Percentiles rank a stretch among this genome's conserved stretches.
Evolutionary conservation across 2,329 filamentous ascomycete genomes (phyloP).

Genomic region (Neurospora crassa): DNA sequence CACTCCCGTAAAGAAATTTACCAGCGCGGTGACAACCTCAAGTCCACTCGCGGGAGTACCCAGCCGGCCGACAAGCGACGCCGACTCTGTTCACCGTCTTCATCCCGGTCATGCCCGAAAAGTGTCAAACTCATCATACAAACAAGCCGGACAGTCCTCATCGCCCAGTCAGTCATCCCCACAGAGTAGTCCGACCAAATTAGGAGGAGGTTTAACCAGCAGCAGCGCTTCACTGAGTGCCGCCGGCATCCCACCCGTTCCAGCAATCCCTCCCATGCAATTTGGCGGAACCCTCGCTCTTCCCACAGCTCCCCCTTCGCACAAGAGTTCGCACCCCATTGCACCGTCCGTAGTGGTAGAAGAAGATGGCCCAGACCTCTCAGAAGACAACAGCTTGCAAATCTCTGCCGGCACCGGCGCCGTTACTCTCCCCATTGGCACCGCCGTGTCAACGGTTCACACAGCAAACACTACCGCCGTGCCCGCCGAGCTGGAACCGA

Average conservation of each 20-base stretch:
- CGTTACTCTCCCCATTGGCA: not conserved
- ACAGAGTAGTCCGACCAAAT: not conserved
- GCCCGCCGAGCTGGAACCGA: conserved; percentile 22
- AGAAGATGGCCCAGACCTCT: conserved; percentile 4
- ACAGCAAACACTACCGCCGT: not conserved
- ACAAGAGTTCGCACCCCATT: conserved; percentile 2
- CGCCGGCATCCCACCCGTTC: conserved; percentile 18
- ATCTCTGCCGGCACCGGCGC: not conserved
- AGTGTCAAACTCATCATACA: conserved; percentile 8
- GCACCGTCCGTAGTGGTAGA: conserved; percentile 2
- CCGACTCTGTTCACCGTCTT: conserved; percentile 16
- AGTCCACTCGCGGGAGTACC: not conserved
- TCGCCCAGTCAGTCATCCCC: conserved; percentile 12
- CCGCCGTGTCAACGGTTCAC: not conserved
- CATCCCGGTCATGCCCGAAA: conserved; percentile 18
- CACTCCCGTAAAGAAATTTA: conserved; percentile 18
- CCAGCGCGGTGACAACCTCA: conserved; percentile 4
- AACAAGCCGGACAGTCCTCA: conserved; percentile 6
- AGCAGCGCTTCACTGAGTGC: conserved; percentile 6
- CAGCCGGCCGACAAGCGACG: conserved; percentile 9
- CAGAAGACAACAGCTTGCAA: not conserved
- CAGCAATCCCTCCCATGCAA: conserved; percentile 14
- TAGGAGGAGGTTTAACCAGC: not conserved
- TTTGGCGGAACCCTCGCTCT: conserved; percentile 9
- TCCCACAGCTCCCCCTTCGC: conserved; percentile 8